Conservation (phyloP, 257 asterid genomes). For the Solanum sitiens region DNA sequence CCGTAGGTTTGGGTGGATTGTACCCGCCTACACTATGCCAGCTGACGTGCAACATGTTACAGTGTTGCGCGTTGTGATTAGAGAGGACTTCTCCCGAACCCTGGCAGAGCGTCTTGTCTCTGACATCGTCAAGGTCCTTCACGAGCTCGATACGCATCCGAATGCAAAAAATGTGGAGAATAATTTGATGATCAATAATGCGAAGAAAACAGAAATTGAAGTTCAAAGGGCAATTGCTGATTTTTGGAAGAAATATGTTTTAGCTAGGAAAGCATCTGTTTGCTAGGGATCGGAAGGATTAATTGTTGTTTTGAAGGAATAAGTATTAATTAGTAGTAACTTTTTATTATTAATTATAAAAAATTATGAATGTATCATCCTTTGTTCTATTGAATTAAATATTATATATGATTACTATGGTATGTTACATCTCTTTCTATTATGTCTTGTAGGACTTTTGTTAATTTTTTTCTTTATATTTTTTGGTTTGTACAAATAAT, state of each 20-base stretch:
- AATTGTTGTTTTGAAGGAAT: neutral
- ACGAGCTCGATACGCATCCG: slow-evolving; percentile 14
- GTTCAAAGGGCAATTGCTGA: slow-evolving; percentile 12
- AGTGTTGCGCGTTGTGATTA: slow-evolving; percentile 15
- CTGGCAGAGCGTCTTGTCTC: slow-evolving; percentile 17
- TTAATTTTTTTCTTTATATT: neutral
- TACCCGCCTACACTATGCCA: slow-evolving; percentile 27
- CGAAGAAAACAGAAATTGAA: slow-evolving; percentile 11
- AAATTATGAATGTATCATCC: neutral
- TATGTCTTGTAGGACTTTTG: neutral
- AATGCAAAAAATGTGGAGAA: neutral
- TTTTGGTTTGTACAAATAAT: neutral
- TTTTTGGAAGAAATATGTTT: slow-evolving; percentile 20
- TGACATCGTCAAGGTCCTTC: slow-evolving; percentile 12
- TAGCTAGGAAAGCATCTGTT: slow-evolving; percentile 7
- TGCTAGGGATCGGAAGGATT: neutral
- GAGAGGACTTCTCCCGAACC: slow-evolving; percentile 22
- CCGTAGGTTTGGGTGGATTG: slow-evolving; percentile 24
- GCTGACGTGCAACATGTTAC: slow-evolving; percentile 21
- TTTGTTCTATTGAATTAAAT: neutral
- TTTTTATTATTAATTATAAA: neutral
- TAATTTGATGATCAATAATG: neutral
- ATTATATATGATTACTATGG: neutral
- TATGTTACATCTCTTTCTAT: neutral
- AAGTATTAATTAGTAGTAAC: neutral